Evolutionary conservation across 2,329 filamentous ascomycete genomes (phyloP).

Genomic region (Nigrospora oryzae): DNA sequence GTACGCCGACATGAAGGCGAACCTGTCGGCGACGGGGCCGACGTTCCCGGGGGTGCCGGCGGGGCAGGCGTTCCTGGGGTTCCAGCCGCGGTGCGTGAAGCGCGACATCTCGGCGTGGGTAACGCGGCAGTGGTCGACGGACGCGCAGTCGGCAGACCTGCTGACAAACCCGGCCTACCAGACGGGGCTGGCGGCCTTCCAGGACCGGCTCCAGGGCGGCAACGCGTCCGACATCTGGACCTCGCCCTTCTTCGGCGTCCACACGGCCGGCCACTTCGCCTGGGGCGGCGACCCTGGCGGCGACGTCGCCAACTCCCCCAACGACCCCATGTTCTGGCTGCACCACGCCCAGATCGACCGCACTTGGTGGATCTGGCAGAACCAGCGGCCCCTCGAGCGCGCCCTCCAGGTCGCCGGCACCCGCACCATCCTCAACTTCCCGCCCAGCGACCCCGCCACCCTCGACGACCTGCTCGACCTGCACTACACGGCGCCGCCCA

Average conservation of each 20-base stretch:
- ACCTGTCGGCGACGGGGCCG: constrained; percentile 12
- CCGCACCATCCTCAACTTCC: constrained; percentile 11
- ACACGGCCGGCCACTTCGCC: constrained; percentile 25
- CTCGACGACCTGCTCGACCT: constrained; percentile 14
- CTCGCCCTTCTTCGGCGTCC: constrained; percentile 11
- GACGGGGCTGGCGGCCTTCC: constrained; percentile 3
- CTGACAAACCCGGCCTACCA: constrained; percentile 12
- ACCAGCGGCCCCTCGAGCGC: constrained; percentile 9
- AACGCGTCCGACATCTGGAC: constrained; percentile 1
- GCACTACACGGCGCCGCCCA: constrained; percentile 1
- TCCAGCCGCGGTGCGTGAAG: constrained; percentile 7
- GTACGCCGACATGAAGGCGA: constrained; percentile 14
- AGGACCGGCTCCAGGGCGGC: constrained; percentile 3
- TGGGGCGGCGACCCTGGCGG: constrained; percentile 25
- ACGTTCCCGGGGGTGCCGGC: constrained; percentile 18
- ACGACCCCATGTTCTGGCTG: constrained; percentile 5
- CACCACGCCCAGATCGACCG: constrained; percentile 11
- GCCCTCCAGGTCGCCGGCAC: constrained; percentile 11
- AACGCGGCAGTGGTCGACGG: constrained; percentile 13
- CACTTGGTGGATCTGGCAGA: constrained; percentile 18
- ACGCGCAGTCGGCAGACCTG: constrained; percentile 9
- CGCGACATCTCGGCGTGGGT: constrained; percentile 6
- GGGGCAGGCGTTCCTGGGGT: constrained; percentile 5
- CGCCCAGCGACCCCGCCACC: constrained; percentile 12
- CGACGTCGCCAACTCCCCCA: constrained; percentile 6